Base-by-base conservation (phyloP, 495 filamentous ascomycete species). In the Penicillium angulare region DNA sequence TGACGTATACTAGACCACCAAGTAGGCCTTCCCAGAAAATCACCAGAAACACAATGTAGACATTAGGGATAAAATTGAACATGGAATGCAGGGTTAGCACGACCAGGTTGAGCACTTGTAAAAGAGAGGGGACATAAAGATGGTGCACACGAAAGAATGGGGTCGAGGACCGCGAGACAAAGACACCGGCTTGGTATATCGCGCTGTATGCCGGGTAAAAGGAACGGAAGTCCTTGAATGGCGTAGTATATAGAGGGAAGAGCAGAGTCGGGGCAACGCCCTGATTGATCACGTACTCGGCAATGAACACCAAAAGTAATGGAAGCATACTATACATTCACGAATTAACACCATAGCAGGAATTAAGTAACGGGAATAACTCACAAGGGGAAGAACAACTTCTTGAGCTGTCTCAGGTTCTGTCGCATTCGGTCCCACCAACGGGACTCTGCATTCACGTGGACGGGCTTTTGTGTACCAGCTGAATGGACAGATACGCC, bases 251-350 rank as follows among this genome's bases (percentile, higher is more conserved):
- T 8, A 96, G 69, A 0, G 91, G 90, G 66, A 95, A 98, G 27
- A 98, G 82, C 9, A 97, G 77, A 0, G 89, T 96, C 0, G 92
- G 93, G 0, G 87, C 77, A 31, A 98, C 88, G 32, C 90, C 90
- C 71, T 93, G 90, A 71, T 97, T 97, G 68, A 97, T 95, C 51
- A 89, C 92, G 65, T 97, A 97, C 75, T 98, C 93, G 44, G 90
- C 89, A 32, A 96, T 79, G 63, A 96, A 98, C 47, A 98, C 93
- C 20, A 98, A 72, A 33, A 97, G 73, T 8, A 98, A 77, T 0
- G 93, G 93, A 2, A 96, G 73, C 90, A 97, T 97, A 63, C 90
- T 86, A 32, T 49, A 52, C 23, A 6, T 7, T 57, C 45, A 39
- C 22, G 43, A 42, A 72, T 72, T 27, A 73, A 59, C 41, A 52